These are phyloP conservation scores for Solanum etuberosum DNA, from an alignment of 257 asterid species.

Conservation along the genomic window DNA sequence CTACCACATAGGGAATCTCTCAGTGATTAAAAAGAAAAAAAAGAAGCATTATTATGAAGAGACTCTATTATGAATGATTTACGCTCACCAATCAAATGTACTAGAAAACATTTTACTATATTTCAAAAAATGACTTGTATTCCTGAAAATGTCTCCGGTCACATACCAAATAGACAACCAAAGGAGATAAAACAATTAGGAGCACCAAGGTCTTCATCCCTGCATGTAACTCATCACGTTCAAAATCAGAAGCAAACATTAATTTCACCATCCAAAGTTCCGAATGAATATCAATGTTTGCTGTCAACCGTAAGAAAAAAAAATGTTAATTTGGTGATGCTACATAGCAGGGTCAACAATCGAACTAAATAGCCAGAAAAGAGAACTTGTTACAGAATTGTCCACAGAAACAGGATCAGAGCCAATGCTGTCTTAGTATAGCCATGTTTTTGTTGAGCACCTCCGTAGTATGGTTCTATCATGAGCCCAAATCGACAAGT, in stretches of 20 bases:
- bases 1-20: neutral
- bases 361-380: neutral
- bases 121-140: neutral
- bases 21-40: neutral
- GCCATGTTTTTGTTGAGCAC: neutral
- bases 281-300: neutral
- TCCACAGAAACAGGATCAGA: neutral
- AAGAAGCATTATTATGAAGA: neutral
- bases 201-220: neutral
- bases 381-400: neutral
- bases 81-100: neutral
- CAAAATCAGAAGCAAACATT: neutral
- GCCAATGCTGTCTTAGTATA: neutral
- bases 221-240: neutral
- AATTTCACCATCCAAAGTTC: neutral
- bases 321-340: neutral
- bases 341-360: neutral
- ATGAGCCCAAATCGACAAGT: neutral
- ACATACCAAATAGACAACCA: neutral
- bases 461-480: slow-evolving; percentile 1
- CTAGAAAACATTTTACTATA: neutral
- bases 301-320: neutral
- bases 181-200: neutral
- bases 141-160: neutral
- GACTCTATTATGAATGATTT: no score